Percentiles rank a stretch among this genome's conserved stretches.
Evolutionary conservation across 2,329 filamentous ascomycete species (phyloP).

Genomic region (Diplodia mutila): DNA sequence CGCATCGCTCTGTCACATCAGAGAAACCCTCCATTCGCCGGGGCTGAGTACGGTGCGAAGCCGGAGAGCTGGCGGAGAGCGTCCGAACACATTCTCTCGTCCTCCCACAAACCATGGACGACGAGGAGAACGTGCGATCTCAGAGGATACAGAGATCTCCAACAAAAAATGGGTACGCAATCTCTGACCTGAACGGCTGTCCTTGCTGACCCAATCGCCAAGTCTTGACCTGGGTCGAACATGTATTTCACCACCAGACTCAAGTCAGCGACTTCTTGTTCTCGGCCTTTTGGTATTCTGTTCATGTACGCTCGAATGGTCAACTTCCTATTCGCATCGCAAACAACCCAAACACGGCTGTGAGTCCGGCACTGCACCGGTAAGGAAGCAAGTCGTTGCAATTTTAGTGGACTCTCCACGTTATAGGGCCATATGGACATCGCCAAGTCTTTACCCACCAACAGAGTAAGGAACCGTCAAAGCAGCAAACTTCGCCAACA

Average conservation of each 20-base stretch:
- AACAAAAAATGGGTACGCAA: neutral
- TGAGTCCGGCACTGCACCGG: neutral
- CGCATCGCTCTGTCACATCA: neutral
- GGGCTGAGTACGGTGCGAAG: neutral
- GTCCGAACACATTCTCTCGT: neutral
- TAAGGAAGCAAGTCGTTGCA: neutral
- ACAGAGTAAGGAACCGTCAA: neutral
- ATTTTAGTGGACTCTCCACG: neutral
- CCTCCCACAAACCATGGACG: neutral
- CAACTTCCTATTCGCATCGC: neutral
- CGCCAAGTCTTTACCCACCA: neutral
- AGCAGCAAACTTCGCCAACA: neutral
- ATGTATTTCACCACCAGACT: neutral
- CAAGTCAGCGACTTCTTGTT: neutral
- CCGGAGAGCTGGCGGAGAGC: neutral
- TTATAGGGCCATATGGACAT: neutral
- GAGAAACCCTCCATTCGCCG: too few species aligned
- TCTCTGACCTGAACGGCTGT: neutral
- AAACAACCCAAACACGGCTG: neutral
- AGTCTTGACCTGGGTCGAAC: neutral
- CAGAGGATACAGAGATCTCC: neutral
- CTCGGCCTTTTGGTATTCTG: neutral
- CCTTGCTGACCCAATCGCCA: neutral
- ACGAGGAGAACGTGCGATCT: neutral
- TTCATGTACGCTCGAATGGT: neutral